Conservation (phyloP, 441 rosid species). For the Jatropha podagrica region DNA sequence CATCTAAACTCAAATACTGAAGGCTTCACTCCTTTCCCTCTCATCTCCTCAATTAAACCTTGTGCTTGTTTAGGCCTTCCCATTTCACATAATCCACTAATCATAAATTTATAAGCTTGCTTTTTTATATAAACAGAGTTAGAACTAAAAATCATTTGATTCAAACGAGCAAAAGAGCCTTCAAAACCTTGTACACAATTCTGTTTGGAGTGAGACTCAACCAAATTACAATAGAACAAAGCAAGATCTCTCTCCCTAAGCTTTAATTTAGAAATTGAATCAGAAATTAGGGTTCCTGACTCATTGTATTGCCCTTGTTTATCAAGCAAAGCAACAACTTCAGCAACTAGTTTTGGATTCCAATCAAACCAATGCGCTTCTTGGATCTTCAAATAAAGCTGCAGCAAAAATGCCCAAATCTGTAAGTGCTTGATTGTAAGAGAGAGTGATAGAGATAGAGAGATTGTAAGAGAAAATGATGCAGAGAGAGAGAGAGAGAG, state of each 20-base stretch:
- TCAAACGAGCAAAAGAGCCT: constrained; percentile 37
- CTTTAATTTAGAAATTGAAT: constrained; percentile 43
- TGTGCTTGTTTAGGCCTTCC: constrained; percentile 70
- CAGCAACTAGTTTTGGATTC: constrained; percentile 77
- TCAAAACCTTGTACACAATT: constrained; percentile 48
- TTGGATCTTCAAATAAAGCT: constrained; percentile 64
- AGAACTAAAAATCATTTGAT: constrained; percentile 38
- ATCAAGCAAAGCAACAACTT: constrained; percentile 56
- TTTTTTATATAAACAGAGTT: constrained; percentile 60
- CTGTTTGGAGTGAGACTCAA: constrained; percentile 57
- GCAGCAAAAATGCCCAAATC: constrained; percentile 12
- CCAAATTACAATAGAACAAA: constrained; percentile 56
- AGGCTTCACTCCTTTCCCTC: constrained; percentile 38
- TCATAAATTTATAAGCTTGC: constrained; percentile 62
- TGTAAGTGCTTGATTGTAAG: not conserved
- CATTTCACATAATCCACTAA: constrained; percentile 65
- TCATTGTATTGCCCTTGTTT: constrained; percentile 49
- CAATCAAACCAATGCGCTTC: constrained; percentile 80
- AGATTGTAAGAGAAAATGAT: too few relatives aligned
- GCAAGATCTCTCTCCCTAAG: constrained; percentile 54
- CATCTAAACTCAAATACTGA: constrained; percentile 54
- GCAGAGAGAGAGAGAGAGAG: not conserved
- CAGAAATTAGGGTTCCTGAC: constrained; percentile 43
- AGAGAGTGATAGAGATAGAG: not conserved
- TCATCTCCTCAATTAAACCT: constrained; percentile 51